Base-by-base conservation (phyloP, 768 basidiomycete species). In the Nidularia sp. region DNA sequence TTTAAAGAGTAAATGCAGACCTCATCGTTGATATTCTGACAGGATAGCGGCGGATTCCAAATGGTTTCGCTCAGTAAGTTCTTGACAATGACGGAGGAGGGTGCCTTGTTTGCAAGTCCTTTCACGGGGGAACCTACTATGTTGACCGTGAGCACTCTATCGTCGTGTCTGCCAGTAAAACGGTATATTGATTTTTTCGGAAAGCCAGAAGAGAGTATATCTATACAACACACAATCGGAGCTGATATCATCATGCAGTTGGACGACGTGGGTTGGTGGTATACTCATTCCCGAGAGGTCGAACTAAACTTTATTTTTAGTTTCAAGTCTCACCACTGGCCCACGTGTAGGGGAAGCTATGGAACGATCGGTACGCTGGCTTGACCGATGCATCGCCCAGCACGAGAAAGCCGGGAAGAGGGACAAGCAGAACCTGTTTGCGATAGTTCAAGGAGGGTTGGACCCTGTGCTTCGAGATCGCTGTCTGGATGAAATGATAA, bases 231-330 rank as follows among this genome's bases (percentile, higher is more conserved):
- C 62, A 77, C 86, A 6, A 93, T 96, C 42, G 92, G 93, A 4
- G 90, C 86, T 29, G 93, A 96, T 64, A 96, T 96, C 54, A 92
- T 96, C 55, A 95, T 96, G 93, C 93, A 92, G 64, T 77, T 93
- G 13, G 92, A 94, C 65, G 92, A 94, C 67, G 92, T 94, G 48
- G 90, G 90, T 87, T 60, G 65, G 85, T 71, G 43, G 12, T 35
- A 47, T 51, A 53, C 42, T 31, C 35, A 46, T 29, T 42, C 50
- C 25, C 0, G 35, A 34, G 51, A 50, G 25, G 47, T 1, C 45
- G 15, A 25, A 45, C 41, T 53, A 39, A 49, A 46, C 25, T 9
- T 51, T 48, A 46, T 7, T 32, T 42, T 15, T 59, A 87, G 93
- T 95, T 0, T 82, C 88, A 34, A 93, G 89, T 66, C 67, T 94